These are phyloP conservation scores for Jatropha multifida DNA, from an alignment of 441 rosid species.

Conservation along the genomic window DNA sequence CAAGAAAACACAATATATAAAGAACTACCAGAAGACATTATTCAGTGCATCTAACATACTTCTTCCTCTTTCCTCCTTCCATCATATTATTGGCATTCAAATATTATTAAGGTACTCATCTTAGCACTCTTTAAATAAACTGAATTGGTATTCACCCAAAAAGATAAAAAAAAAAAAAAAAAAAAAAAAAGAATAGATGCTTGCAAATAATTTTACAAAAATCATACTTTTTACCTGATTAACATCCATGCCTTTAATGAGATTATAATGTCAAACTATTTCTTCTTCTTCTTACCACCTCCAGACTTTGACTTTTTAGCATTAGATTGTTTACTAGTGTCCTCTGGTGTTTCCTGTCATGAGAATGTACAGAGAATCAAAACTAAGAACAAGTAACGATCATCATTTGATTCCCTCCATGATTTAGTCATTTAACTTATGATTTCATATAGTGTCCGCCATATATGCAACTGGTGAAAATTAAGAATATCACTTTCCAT, in stretches of 20 bases:
- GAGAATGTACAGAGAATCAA: slow-evolving; percentile 12
- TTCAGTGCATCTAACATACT: no score
- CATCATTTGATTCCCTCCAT: neutral
- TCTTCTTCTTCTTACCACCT: slow-evolving; percentile 72
- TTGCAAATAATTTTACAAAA: neutral
- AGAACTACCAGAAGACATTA: no score
- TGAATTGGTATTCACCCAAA: neutral
- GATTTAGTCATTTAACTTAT: neutral
- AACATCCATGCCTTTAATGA: neutral
- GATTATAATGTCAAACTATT: slow-evolving; percentile 30
- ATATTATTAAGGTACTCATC: neutral
- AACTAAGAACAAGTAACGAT: neutral
- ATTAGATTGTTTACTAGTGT: slow-evolving; percentile 39
- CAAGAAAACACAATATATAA: no score
- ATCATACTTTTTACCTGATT: neutral
- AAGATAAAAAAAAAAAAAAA: neutral
- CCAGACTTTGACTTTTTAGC: slow-evolving; percentile 62
- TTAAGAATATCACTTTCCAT: neutral
- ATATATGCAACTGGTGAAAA: neutral
- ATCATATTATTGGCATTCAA: neutral
- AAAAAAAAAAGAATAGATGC: neutral
- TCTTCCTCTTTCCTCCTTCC: no score
- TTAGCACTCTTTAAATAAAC: neutral
- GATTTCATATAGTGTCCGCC: neutral
- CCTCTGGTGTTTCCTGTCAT: slow-evolving; percentile 48